Percentiles rank a stretch among this genome's conserved stretches.
phyloP scores from a whole-genome alignment of 2,329 filamentous ascomycete species.

The Pseudogymnoascus sp. region DNA sequence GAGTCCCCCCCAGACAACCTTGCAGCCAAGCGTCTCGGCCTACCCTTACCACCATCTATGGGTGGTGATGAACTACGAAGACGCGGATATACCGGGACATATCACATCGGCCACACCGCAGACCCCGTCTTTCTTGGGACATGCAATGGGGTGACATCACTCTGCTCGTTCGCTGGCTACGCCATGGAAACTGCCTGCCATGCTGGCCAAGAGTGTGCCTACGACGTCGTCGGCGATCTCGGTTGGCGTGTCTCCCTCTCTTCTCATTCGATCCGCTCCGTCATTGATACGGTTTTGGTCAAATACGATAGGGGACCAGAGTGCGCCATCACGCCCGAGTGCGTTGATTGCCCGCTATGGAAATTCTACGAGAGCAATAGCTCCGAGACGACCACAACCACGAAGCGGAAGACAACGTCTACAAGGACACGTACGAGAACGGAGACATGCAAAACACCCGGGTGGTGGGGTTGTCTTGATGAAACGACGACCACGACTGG shows the following conservation, averaged over 20 bases:
- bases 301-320: conserved; percentile 73
- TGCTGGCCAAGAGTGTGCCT: conserved; percentile 77
- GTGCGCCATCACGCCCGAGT: conserved; percentile 69
- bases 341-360: conserved; percentile 86
- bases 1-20: conserved; percentile 89
- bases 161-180: conserved; percentile 84
- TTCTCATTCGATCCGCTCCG: conserved; percentile 80
- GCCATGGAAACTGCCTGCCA: conserved; percentile 92
- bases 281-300: conserved; percentile 80
- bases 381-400: conserved; percentile 61
- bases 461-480: conserved; percentile 60
- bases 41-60: conserved; percentile 70
- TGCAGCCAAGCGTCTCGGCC: conserved; percentile 72
- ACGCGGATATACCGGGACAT: conserved; percentile 65
- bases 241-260: conserved; percentile 88
- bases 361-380: conserved; percentile 92
- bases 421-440: conserved; percentile 59
- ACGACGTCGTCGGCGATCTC: conserved; percentile 85
- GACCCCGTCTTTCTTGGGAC: conserved; percentile 92
- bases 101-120: conserved; percentile 90
- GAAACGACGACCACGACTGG: conserved; percentile 21
- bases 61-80: conserved; percentile 63
- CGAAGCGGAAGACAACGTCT: conserved; percentile 38
- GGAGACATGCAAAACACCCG: conserved; percentile 80
- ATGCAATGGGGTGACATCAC: conserved; percentile 82